Base-by-base conservation (phyloP, 2,329 filamentous ascomycete species). In the Nemania bipapillata region DNA sequence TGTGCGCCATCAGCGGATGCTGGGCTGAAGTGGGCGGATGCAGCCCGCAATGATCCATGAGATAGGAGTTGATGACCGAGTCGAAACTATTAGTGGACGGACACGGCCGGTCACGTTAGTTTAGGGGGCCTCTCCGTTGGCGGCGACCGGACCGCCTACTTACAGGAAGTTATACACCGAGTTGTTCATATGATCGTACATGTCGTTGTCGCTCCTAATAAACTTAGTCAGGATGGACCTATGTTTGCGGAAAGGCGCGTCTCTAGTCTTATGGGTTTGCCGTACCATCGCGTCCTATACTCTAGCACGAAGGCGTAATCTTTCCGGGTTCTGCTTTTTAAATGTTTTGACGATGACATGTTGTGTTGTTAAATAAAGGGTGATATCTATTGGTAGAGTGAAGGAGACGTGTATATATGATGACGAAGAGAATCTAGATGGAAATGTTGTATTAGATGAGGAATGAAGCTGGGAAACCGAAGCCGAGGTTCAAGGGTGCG, bases 121-220 rank as follows among this genome's bases (percentile, higher is more conserved):
- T 24, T 66, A 57, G 35, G 11, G 49, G 15, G 22, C 4, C 30
- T 26, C 15, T 35, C 55, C 37, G 20, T 12, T 22, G 35, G 26
- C 22, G 12, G 8, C 6, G 35, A 20, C 8, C 20, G 20, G 40
- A 42, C 32, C 12, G 28, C 50, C 37, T 42, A 73, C 84, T 77
- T 79, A 90, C 86, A 96, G 86, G 70, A 92, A 91, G 75, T 92
- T 92, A 81, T 97, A 97, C 62, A 96, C 86, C 47, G 90, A 92
- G 78, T 97, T 97, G 82, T 97, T 97, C 85, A 97, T 89, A 79
- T 98, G 95, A 69, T 92, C 87, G 80, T 96, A 97, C 92, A 96
- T 96, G 82, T 97, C 94, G 78, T 97, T 97, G 81, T 97, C 94
- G 79, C 89, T 90, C 93, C 93, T 94, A 69, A 52, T 15, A 7